Evolutionary conservation across 768 basidiomycete species (phyloP).

Genomic region (Macrolepiota fuliginosa): DNA sequence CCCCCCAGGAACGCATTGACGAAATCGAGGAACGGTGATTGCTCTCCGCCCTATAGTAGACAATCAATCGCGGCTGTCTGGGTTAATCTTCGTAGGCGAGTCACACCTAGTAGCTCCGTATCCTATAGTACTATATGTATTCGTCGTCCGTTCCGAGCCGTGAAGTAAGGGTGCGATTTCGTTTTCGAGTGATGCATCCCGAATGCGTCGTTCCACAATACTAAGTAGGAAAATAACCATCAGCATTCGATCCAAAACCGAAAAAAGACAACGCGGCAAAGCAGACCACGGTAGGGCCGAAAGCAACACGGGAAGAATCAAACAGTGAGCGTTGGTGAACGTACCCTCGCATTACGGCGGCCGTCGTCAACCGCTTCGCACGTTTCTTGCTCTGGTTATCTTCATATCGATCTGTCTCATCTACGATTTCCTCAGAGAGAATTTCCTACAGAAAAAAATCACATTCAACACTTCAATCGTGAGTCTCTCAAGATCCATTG

Average conservation of each 20-base stretch:
- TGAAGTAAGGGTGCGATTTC: neutral
- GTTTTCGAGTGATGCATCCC: neutral
- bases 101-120: neutral
- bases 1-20: no score
- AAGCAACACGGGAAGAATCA: neutral
- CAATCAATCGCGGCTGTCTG: neutral
- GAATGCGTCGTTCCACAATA: conserved; percentile 46
- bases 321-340: conserved; percentile 17
- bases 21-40: no score
- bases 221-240: conserved; percentile 23
- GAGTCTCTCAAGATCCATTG: neutral
- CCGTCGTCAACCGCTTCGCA: conserved; percentile 69
- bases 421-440: conserved; percentile 93
- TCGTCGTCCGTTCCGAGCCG: neutral
- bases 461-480: neutral
- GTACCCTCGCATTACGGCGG: conserved; percentile 78
- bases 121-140: neutral
- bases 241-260: neutral
- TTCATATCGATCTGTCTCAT: conserved; percentile 89
- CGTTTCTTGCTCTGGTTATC: conserved; percentile 80
- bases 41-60: neutral
- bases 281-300: neutral
- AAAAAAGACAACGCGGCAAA: neutral
- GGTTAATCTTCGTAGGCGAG: neutral
- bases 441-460: conserved; percentile 61